These are phyloP conservation scores for Cyclotella distinguenda DNA, from an alignment of 108 stramenopile species.

Conservation along the genomic window DNA sequence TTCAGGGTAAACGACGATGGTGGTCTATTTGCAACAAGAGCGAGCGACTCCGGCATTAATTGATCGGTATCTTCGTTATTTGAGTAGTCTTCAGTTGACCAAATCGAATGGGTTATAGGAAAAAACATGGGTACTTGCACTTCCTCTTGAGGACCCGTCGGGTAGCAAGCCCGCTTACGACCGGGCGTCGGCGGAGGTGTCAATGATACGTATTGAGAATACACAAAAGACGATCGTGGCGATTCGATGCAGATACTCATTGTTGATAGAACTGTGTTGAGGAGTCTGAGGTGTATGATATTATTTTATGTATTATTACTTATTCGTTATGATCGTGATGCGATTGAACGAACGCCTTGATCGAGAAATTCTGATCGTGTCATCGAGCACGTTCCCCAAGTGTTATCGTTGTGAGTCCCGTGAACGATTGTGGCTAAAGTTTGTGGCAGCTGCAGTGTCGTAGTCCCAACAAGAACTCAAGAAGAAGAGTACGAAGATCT, in stretches of 20 bases:
- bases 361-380: too few relatives aligned
- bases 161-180: neutral
- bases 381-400: too few relatives aligned
- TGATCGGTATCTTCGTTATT: neutral
- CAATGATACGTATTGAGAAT: neutral
- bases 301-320: too few relatives aligned
- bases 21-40: neutral
- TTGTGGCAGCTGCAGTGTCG: too few relatives aligned
- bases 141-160: neutral
- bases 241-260: neutral
- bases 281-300: neutral
- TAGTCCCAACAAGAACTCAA: too few relatives aligned
- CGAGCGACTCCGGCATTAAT: too few relatives aligned
- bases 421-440: too few relatives aligned
- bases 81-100: neutral
- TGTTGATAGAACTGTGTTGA: neutral
- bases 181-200: neutral
- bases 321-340: too few relatives aligned
- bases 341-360: too few relatives aligned
- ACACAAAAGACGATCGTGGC: neutral
- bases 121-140: neutral
- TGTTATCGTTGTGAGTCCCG: too few relatives aligned
- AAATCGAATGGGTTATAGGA: neutral
- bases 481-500: too few relatives aligned
- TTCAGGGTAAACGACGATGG: neutral